phyloP scores from a whole-genome alignment of 2,329 filamentous ascomycete genomes.

The Ophiostoma perfectum region DNA sequence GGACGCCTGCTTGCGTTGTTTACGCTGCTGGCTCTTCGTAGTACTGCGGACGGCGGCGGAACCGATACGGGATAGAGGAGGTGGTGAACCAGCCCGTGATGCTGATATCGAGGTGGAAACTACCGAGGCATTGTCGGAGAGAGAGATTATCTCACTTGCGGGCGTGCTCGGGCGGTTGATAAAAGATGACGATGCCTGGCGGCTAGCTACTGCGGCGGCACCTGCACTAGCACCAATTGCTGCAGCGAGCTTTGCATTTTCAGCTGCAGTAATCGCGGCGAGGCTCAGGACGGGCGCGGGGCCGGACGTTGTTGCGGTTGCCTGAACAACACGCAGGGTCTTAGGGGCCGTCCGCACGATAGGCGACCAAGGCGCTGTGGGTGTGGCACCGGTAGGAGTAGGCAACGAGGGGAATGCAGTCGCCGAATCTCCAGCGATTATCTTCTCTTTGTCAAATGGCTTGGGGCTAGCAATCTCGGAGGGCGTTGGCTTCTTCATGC shows the following conservation, averaged over 20 bases:
- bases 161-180: conserved; percentile 61
- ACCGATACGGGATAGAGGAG: conserved; percentile 56
- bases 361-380: conserved; percentile 49
- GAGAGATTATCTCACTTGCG: conserved; percentile 65
- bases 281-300: conserved; percentile 22
- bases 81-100: conserved; percentile 54
- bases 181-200: conserved; percentile 22
- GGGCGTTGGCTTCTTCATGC: conserved; percentile 22
- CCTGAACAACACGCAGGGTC: conserved; percentile 65
- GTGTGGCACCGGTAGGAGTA: conserved; percentile 39
- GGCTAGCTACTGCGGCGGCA: background rate
- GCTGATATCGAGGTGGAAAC: conserved; percentile 64
- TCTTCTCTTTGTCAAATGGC: conserved; percentile 34
- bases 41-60: conserved; percentile 62
- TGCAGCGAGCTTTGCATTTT: conserved; percentile 14
- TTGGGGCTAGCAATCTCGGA: conserved; percentile 35
- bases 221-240: background rate
- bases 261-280: conserved; percentile 30
- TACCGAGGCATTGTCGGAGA: conserved; percentile 72
- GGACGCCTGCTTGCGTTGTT: conserved; percentile 63
- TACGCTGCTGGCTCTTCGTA: conserved; percentile 74
- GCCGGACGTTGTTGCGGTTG: conserved; percentile 35
- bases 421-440: conserved; percentile 30
- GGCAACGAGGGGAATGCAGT: conserved; percentile 50
- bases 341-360: conserved; percentile 51